Percentiles rank a stretch among this genome's conserved stretches.
Conservation (phyloP, 1,139 yeast species). For the Kodamaea anthophila region DNA sequence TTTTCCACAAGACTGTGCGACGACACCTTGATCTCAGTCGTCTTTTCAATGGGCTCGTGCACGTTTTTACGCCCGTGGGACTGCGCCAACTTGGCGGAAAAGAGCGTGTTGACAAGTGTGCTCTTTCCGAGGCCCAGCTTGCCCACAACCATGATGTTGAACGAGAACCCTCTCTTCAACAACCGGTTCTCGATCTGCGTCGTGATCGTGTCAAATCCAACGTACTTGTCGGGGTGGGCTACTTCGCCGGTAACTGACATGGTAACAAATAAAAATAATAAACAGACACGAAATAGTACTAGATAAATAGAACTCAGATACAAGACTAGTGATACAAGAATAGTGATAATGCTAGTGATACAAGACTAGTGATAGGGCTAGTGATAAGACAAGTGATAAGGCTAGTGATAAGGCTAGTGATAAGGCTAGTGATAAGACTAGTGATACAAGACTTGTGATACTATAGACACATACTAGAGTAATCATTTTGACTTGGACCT, state of each 20-base stretch:
- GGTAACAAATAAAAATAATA: too few species aligned
- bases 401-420: too few species aligned
- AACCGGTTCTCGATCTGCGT: constrained; percentile 90
- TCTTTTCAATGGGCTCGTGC: constrained; percentile 72
- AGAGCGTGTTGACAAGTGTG: constrained; percentile 83
- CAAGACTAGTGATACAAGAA: too few species aligned
- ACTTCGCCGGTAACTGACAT: constrained; percentile 13
- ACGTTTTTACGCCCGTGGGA: constrained; percentile 64
- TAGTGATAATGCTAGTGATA: too few species aligned
- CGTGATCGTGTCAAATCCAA: constrained; percentile 95
- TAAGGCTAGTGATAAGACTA: too few species aligned
- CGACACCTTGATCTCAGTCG: constrained; percentile 79
- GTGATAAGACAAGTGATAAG: too few species aligned
- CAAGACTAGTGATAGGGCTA: too few species aligned
- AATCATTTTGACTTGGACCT: too few species aligned
- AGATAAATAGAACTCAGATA: constrained; percentile 1
- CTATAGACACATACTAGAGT: too few species aligned
- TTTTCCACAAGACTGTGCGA: constrained; percentile 71
- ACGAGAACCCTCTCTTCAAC: constrained; percentile 88
- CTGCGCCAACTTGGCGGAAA: constrained; percentile 72
- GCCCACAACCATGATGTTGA: constrained; percentile 91
- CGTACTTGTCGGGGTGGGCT: constrained; percentile 50
- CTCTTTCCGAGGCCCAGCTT: constrained; percentile 94
- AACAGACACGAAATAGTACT: background rate
- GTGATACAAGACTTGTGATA: too few species aligned